Evolutionary conservation across 1,139 yeast species (phyloP).

Genomic region (Yamadazyma conglobata): DNA sequence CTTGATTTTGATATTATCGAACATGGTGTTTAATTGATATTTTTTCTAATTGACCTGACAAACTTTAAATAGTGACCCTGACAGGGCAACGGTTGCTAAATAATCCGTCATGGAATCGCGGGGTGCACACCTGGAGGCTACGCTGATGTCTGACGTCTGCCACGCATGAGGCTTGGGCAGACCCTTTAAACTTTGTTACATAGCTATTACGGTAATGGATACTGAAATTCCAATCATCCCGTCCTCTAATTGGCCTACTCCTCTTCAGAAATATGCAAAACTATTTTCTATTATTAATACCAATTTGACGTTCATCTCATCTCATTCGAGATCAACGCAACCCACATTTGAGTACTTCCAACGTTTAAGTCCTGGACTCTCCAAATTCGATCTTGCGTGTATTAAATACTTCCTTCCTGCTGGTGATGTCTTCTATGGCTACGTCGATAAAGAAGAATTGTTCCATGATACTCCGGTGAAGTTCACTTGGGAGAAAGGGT

Average conservation of each 20-base stretch:
- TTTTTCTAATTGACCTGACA: too few relatives aligned
- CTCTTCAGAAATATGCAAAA: slow-evolving; percentile 16
- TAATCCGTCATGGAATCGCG: too few relatives aligned
- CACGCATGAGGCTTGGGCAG: too few relatives aligned
- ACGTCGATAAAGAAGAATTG: slow-evolving; percentile 71
- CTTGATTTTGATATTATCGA: slow-evolving; percentile 40
- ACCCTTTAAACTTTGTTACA: too few relatives aligned
- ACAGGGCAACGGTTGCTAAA: slow-evolving; percentile 1
- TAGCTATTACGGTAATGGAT: slow-evolving; percentile 1
- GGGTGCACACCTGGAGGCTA: too few relatives aligned
- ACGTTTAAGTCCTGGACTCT: slow-evolving; percentile 29
- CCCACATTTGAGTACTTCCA: slow-evolving; percentile 36
- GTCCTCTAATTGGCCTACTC: slow-evolving; percentile 11
- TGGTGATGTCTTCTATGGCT: slow-evolving; percentile 62
- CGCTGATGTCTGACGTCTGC: too few relatives aligned
- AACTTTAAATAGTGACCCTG: too few relatives aligned
- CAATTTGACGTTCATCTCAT: slow-evolving; percentile 40
- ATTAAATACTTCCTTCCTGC: slow-evolving; percentile 63
- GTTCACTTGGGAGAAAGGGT: slow-evolving; percentile 44
- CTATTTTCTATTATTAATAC: slow-evolving; percentile 37
- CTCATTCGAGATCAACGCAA: slow-evolving; percentile 41
- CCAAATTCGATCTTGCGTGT: slow-evolving; percentile 54
- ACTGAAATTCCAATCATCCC: slow-evolving; percentile 7
- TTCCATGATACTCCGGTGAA: slow-evolving; percentile 27
- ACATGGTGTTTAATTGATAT: slow-evolving; percentile 22